phyloP scores from a whole-genome alignment of 805 yeast species.

The Phaffomyces opuntiae region DNA sequence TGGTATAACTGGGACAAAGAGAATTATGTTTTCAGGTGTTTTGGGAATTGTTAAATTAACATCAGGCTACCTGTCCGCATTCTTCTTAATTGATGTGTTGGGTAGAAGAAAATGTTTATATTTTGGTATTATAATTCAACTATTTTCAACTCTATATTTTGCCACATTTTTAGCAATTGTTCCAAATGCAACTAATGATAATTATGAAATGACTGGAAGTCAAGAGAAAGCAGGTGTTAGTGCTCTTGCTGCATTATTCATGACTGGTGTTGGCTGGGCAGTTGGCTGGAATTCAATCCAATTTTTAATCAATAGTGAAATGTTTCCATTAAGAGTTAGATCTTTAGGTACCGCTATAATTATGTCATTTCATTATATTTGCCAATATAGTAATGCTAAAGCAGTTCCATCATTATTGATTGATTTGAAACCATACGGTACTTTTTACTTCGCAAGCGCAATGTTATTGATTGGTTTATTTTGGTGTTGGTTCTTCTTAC shows the following conservation, averaged over 20 bases:
- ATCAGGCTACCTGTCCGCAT: constrained; percentile 42
- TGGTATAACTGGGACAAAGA: constrained; percentile 36
- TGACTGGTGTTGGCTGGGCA: constrained; percentile 52
- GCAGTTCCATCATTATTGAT: constrained; percentile 47
- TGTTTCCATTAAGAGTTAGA: constrained; percentile 45
- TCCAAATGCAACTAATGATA: constrained; percentile 34
- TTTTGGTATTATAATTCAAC: constrained; percentile 40
- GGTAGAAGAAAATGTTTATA: constrained; percentile 47
- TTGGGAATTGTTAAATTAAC: constrained; percentile 47
- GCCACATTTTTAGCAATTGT: constrained; percentile 40
- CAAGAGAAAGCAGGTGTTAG: constrained; percentile 34
- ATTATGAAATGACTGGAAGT: constrained; percentile 24
- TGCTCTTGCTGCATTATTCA: constrained; percentile 43
- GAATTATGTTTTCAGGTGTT: constrained; percentile 41
- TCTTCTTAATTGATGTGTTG: constrained; percentile 45
- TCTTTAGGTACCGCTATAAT: constrained; percentile 42
- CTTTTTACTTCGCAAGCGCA: constrained; percentile 44
- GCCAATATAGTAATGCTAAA: constrained; percentile 51
- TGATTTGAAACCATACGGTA: constrained; percentile 39
- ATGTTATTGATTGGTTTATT: constrained; percentile 34
- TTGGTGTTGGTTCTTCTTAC: constrained; percentile 31
- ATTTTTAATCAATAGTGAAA: constrained; percentile 47
- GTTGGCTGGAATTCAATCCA: constrained; percentile 53
- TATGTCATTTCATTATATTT: constrained; percentile 50
- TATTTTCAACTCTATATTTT: constrained; percentile 36